Evolutionary conservation across 2,329 filamentous ascomycete species (phyloP).

Genomic region (Exophiala dermatitidis): DNA sequence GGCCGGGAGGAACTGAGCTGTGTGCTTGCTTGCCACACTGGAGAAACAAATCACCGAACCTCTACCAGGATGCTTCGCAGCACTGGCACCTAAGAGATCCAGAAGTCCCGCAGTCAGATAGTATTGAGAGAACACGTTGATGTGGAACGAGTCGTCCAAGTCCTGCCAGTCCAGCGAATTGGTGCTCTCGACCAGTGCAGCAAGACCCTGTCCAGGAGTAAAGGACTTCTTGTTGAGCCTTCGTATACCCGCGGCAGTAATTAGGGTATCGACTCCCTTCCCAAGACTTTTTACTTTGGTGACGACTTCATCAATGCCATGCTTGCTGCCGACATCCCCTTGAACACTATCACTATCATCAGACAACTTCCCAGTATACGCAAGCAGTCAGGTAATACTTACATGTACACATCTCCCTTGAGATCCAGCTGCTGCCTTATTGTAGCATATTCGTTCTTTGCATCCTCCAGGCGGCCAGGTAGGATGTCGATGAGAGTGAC

Average conservation of each 20-base stretch:
- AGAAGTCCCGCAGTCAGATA: conserved; percentile 23
- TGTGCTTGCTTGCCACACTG: conserved; percentile 25
- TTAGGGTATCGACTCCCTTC: neutral
- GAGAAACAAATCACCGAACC: conserved; percentile 25
- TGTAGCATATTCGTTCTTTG: neutral
- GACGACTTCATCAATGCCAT: neutral
- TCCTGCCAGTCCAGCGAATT: neutral
- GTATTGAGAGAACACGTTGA: conserved; percentile 23
- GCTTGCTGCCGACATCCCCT: neutral
- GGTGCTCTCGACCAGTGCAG: neutral
- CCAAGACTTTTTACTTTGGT: neutral
- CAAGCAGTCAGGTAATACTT: neutral
- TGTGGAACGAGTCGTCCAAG: neutral
- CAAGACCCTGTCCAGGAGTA: neutral
- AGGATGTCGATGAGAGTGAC: conserved; percentile 1
- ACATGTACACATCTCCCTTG: neutral
- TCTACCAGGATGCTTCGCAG: conserved; percentile 19
- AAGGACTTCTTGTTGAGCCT: conserved; percentile 1
- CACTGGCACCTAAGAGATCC: conserved; percentile 17
- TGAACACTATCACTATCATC: neutral
- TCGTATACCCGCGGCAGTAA: neutral
- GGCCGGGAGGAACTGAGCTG: conserved; percentile 18
- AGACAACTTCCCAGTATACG: neutral
- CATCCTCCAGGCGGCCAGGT: neutral
- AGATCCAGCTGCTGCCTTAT: neutral